Evolutionary conservation across 2,329 filamentous ascomycete species (phyloP).

Genomic region (Aureobasidium sp.): DNA sequence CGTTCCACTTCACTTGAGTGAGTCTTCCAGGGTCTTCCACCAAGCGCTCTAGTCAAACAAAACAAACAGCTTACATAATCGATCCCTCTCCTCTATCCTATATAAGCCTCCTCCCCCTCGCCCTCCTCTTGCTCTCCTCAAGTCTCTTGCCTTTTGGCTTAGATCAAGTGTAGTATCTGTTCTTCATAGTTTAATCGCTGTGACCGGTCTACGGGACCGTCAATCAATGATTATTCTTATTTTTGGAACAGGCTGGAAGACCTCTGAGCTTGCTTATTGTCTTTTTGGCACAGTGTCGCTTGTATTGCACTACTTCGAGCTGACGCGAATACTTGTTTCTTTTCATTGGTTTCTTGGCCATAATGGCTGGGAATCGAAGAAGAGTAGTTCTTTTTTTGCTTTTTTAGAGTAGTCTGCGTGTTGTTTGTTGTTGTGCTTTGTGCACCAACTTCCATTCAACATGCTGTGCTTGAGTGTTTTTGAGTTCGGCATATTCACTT

Average conservation of each 20-base stretch:
- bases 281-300: conserved; percentile 60
- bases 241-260: conserved; percentile 52
- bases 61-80: neutral
- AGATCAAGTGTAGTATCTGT: conserved; percentile 35
- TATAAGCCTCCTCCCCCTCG: neutral
- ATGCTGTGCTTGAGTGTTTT: too few relatives aligned
- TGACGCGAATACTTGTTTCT: conserved; percentile 52
- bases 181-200: conserved; percentile 96
- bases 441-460: too few relatives aligned
- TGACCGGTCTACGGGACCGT: conserved; percentile 63
- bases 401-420: too few relatives aligned
- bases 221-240: conserved; percentile 73
- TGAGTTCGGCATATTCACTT: neutral
- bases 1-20: too few relatives aligned
- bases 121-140: neutral
- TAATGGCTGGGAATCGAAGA: conserved; percentile 22
- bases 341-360: conserved; percentile 24
- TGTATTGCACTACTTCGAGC: conserved; percentile 69
- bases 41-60: neutral
- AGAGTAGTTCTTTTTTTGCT: conserved; percentile 14
- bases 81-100: neutral
- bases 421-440: neutral
- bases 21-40: neutral
- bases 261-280: conserved; percentile 69
- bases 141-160: conserved; percentile 15